Base-by-base conservation (phyloP, 164 flowering plant species). In the Amborella trichopoda region DNA sequence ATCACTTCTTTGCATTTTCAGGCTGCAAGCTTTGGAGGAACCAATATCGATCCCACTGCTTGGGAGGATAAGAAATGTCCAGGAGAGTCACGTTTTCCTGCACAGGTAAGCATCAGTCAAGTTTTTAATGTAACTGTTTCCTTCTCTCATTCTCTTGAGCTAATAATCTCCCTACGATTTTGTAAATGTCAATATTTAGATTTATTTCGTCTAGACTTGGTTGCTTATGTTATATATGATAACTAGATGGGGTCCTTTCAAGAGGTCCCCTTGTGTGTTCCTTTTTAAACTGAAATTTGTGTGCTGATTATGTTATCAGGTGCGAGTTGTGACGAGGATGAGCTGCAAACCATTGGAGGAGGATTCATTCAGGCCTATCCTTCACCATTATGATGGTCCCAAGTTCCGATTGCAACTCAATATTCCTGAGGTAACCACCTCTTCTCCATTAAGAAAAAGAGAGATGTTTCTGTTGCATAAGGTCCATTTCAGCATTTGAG, bases 21-120 rank as follows among this genome's bases (percentile, higher is more conserved):
- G 98, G 98, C 98, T 69, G 73, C 95, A 20, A 74, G 96, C 44
- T 91, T 91, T 68, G 98, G 98, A 10, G 98, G 98, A 30, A 68
- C 85, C 2, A 91, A 91, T 64, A 87, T 87, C 23, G 96, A 91
- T 60, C 82, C 95, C 13, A 48, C 71, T 0, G 99, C 99, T 9
- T 91, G 96, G 96, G 96, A 87, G 56, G 99, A 91, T 70, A 91
- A 91, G 55, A 91, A 87, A 42, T 67, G 76, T 60, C 58, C 66
- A 0, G 96, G 99, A 1, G 96, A 87, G 63, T 91, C 99, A 0
- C 81, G 99, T 12, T 87, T 91, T 55, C 96, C 99, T 49, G 95
- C 99, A 55, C 96, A 87, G 95, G 93, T 85, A 53, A 20, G 23
- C 3, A 14, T 20, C 41, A 2, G 5, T 2, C 6, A 37, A 8